Percentiles rank a stretch among this genome's conserved stretches.
phyloP scores from a whole-genome alignment of 2,329 filamentous ascomycete species.

The Rhynchosporium secalis region DNA sequence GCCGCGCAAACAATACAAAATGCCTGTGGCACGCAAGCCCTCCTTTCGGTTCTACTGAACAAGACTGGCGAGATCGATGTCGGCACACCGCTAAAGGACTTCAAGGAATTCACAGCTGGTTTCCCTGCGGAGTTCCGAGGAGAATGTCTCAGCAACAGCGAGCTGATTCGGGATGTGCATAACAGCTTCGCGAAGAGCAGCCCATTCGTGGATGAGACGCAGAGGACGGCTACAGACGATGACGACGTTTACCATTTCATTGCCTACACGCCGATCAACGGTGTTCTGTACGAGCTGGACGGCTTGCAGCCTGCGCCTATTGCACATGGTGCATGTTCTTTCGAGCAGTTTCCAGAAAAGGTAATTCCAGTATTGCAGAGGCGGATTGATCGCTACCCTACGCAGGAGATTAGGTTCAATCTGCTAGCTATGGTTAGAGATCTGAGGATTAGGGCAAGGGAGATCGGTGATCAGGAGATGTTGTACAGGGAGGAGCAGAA shows the following conservation, averaged over 20 bases:
- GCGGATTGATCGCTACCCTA: conserved; percentile 81
- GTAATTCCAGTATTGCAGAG: conserved; percentile 86
- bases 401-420: conserved; percentile 91
- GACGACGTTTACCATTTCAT: conserved; percentile 98
- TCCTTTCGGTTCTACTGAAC: conserved; percentile 90
- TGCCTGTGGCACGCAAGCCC: conserved; percentile 93
- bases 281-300: conserved; percentile 88
- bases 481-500: conserved; percentile 80
- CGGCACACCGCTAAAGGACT: conserved; percentile 60
- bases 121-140: conserved; percentile 68
- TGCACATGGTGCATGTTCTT: conserved; percentile 73
- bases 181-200: conserved; percentile 75
- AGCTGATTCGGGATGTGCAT: conserved; percentile 61
- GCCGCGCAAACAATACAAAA: conserved; percentile 98
- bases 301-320: conserved; percentile 93
- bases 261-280: conserved; percentile 82
- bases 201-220: conserved; percentile 91
- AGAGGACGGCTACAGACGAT: conserved; percentile 65
- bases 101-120: conserved; percentile 70
- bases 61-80: conserved; percentile 65
- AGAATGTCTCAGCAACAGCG: conserved; percentile 68
- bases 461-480: conserved; percentile 79
- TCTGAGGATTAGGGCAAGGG: conserved; percentile 70
- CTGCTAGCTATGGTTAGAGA: conserved; percentile 90
- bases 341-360: conserved; percentile 72